These are phyloP conservation scores for Talaromyces sp. DNA, from an alignment of 2,329 filamentous ascomycete species.

Conservation along the genomic window DNA sequence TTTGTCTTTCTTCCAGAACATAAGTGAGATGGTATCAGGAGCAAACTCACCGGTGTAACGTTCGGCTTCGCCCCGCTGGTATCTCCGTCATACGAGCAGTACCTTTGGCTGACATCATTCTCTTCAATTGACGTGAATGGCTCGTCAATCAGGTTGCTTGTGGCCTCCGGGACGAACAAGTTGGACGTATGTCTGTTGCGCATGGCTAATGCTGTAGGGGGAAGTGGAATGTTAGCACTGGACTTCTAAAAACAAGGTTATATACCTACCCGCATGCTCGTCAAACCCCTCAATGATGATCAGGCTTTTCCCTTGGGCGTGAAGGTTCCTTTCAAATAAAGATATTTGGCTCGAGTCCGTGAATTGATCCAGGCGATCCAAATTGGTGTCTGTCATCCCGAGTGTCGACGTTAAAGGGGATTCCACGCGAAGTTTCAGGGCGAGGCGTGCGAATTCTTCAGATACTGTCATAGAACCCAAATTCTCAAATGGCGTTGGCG, in stretches of 20 bases:
- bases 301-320: conserved; percentile 33
- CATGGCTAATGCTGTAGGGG: conserved; percentile 17
- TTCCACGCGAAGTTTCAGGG: conserved; percentile 53
- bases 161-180: conserved; percentile 21
- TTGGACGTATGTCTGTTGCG: conserved; percentile 13
- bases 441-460: conserved; percentile 38
- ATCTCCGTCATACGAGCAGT: conserved; percentile 17
- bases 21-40: too few relatives aligned
- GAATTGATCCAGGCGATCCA: conserved; percentile 63
- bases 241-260: conserved; percentile 23
- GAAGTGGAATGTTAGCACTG: neutral
- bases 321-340: conserved; percentile 51
- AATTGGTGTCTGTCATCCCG: conserved; percentile 46
- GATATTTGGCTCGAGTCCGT: conserved; percentile 53
- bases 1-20: too few relatives aligned
- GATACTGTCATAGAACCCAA: conserved; percentile 17
- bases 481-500: conserved; percentile 12
- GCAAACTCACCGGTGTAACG: conserved; percentile 12
- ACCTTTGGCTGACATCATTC: conserved; percentile 6
- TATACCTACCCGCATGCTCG: conserved; percentile 59
- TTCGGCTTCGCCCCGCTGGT: conserved; percentile 4
- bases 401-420: conserved; percentile 50
- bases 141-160: conserved; percentile 12
- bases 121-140: conserved; percentile 9
- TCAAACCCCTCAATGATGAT: conserved; percentile 60